phyloP scores from a whole-genome alignment of 768 basidiomycete species.

The Thelephora aurantiotincta region DNA sequence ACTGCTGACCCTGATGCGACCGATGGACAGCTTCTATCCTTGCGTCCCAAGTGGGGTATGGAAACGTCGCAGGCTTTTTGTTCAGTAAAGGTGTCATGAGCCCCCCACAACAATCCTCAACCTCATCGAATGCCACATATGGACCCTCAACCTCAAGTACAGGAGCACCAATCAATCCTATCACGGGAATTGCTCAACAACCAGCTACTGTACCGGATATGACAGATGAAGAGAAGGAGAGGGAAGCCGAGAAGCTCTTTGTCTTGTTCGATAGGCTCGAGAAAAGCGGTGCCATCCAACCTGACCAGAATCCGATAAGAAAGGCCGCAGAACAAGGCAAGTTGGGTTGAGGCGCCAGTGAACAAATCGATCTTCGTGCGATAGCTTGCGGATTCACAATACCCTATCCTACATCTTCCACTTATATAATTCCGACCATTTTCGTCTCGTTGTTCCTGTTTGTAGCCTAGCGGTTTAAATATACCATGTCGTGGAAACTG shows the following conservation, averaged over 20 bases:
- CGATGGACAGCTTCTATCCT: conserved; percentile 49
- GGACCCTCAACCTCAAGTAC: conserved; percentile 17
- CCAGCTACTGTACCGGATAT: conserved; percentile 37
- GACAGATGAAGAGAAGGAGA: conserved; percentile 93
- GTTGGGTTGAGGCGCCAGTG: conserved; percentile 10
- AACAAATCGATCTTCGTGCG: not conserved
- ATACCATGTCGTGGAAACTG: no score
- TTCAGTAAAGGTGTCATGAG: conserved; percentile 79
- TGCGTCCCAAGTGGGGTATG: conserved; percentile 79
- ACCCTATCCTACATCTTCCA: not conserved
- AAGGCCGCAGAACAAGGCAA: conserved; percentile 45
- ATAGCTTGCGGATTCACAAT: not conserved
- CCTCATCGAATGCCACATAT: conserved; percentile 9
- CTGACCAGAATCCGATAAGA: conserved; percentile 57
- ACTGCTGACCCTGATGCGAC: not conserved
- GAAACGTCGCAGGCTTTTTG: conserved; percentile 89
- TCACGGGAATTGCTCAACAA: conserved; percentile 58
- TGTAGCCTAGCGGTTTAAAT: no score
- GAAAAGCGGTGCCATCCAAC: conserved; percentile 51
- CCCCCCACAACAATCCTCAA: conserved; percentile 18
- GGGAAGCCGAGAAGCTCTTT: conserved; percentile 85
- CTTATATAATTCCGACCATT: not conserved
- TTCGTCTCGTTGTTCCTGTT: not conserved
- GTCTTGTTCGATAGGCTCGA: conserved; percentile 85
- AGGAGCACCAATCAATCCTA: conserved; percentile 57